phyloP scores from a whole-genome alignment of 1,139 yeast genomes.

The Blastobotrys capitulatus region DNA sequence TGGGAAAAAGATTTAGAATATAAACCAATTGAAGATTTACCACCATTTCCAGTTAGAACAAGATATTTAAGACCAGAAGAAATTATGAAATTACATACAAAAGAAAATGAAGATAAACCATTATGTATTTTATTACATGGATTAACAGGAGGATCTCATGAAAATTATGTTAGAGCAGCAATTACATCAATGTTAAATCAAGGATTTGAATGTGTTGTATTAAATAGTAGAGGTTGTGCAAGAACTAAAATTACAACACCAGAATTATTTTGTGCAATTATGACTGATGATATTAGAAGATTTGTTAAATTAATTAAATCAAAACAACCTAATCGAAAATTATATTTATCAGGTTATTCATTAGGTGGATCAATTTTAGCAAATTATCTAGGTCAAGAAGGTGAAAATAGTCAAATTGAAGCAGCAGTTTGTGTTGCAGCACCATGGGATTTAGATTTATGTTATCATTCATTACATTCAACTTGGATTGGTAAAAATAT shows the following conservation, averaged over 20 bases:
- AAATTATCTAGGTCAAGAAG: constrained; percentile 75
- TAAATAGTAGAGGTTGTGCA: constrained; percentile 84
- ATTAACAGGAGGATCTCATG: constrained; percentile 89
- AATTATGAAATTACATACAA: constrained; percentile 30
- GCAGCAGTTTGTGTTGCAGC: constrained; percentile 67
- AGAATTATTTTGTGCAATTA: constrained; percentile 64
- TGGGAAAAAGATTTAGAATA: constrained; percentile 48
- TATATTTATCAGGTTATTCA: constrained; percentile 77
- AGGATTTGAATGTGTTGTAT: constrained; percentile 62
- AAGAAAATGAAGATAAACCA: constrained; percentile 45
- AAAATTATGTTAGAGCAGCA: constrained; percentile 68
- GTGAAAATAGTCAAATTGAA: constrained; percentile 43
- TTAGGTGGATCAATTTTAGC: constrained; percentile 80
- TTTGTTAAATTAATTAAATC: constrained; percentile 47
- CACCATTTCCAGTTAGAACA: constrained; percentile 72
- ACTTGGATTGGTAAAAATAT: constrained; percentile 57
- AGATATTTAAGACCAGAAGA: constrained; percentile 59
- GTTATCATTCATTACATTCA: constrained; percentile 45
- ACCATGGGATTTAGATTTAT: constrained; percentile 78
- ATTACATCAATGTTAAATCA: constrained; percentile 21
- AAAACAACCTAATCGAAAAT: constrained; percentile 63
- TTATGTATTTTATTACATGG: constrained; percentile 74
- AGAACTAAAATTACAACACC: constrained; percentile 74
- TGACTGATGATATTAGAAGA: constrained; percentile 68
- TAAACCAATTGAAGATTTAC: constrained; percentile 63